A percentile compares a stretch with the other conserved stretches of the same genome.
Conservation (phyloP, 1,139 yeast genomes). For the Yamadazyma friedrichii region DNA sequence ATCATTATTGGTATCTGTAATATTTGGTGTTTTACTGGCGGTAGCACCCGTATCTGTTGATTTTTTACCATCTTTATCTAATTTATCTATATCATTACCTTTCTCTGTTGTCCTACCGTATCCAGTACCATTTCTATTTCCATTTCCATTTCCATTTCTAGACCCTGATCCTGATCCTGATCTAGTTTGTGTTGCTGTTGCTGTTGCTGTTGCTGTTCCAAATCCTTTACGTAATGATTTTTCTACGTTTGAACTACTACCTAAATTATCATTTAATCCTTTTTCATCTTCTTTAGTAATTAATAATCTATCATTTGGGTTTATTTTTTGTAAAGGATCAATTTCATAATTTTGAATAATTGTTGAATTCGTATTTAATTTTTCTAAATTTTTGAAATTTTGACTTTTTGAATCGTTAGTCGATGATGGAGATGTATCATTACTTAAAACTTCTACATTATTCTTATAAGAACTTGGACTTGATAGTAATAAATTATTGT, state of each 20-base stretch:
- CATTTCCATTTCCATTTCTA: not conserved
- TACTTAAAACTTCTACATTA: slow-evolving; percentile 18
- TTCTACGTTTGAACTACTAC: not conserved
- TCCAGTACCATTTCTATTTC: not conserved
- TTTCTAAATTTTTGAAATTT: not conserved
- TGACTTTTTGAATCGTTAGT: slow-evolving; percentile 16
- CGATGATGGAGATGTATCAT: slow-evolving; percentile 37
- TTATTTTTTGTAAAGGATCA: slow-evolving; percentile 2
- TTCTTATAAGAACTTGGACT: slow-evolving; percentile 27
- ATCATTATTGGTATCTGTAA: not conserved
- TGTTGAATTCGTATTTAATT: slow-evolving; percentile 6
- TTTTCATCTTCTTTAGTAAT: not conserved
- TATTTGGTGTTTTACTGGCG: not conserved
- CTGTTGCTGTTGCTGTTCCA: not conserved
- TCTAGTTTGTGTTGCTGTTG: not conserved
- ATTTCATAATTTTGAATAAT: slow-evolving; percentile 2
- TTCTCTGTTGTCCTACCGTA: not conserved
- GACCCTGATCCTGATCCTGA: not conserved
- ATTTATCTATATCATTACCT: not conserved
- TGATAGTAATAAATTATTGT: slow-evolving; percentile 21
- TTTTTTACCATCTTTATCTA: not conserved
- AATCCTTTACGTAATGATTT: too few relatives aligned
- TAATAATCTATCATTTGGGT: not conserved
- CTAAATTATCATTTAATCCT: not conserved
- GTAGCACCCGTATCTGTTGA: not conserved